Base-by-base conservation (phyloP, 208 protist species). In the Leishmania gerbilli region DNA sequence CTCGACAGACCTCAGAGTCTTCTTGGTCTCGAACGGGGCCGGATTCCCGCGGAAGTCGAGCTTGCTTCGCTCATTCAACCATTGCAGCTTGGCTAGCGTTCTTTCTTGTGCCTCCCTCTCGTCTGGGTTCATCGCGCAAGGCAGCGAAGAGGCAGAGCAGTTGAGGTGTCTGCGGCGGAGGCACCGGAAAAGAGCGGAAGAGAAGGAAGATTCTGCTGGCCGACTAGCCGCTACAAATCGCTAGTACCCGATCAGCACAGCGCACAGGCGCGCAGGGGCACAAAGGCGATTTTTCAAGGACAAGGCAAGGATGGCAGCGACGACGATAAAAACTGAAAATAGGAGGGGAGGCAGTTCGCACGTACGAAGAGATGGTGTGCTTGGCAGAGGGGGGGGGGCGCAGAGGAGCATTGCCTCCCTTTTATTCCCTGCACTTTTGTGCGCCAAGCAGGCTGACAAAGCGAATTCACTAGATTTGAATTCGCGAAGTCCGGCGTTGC, bases 11-110 rank as follows among this genome's bases (percentile, higher is more conserved):
- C 89, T 85, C 40, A 90, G 87, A 13, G 90, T 95, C 77, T 95
- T 95, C 40, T 80, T 67, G 3, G 62, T 56, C 69, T 95, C 93
- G 84, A 96, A 96, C 5, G 91, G 88, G 0, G 89, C 37, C 19
- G 95, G 92, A 78, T 97, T 97, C 0, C 93, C 93, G n/a, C 93
- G 95, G 82, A 93, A 97, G 53, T 93, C 92, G 34, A 80, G 71
- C 42, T 93, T 90, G 56, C 79, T 88, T 21, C 93, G 87, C 76
- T 96, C 90, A 60, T 83, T 94, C 31, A 96, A 62, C 92, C 95
- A 97, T 37, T 93, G 86, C 53, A 97, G 81, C 87, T 91, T 91
- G 15, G 87, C 86, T n/a, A 96, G 81, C 37, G 89, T 77, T 71
- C 90, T 91, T 24, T 93, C 89, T 45, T 95, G 90, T 77, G 84